Evolutionary conservation across 225 moss, liverwort and hornwort species (phyloP), one percentile per base, ranked within the genome.

Genomic region (Sphagnum tenellum): DNA sequence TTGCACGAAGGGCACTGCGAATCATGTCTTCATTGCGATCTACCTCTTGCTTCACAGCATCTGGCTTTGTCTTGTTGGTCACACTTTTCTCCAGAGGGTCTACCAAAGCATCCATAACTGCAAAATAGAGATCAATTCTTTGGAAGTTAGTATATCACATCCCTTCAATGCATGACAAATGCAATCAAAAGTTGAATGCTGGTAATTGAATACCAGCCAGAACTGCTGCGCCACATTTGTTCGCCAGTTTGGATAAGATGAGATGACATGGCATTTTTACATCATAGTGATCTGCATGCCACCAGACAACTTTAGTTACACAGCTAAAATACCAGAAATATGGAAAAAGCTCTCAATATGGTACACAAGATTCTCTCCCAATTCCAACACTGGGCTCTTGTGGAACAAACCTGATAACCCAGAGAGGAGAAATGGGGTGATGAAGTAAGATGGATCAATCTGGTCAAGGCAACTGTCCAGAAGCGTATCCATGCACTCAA

Each of bases 11-110:
- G 64, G 98, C 92, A 79, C 98, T 98, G 59, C 98, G 90, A 64
- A 98, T 98, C 98, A 98, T 98, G 71, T 98, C 98, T 71, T 98
- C 98, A 59, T 98, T 98, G 47, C 98, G 88, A 62, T 98, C 98
- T 69, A 98, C 93, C 77, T 98, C 98, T 88, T 98, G 98, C 80
- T 98, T 98, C 64, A 98, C 98, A 79, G 98, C 98, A 72, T 98
- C 98, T 45, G 93, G 83, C 71, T 98, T 98, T n/a, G 98, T 98
- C 77, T 93, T 98, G 73, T 98, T 89, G 29, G 93, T 90, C 45
- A 93, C 89, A 12, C 93, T 93, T 74, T 86, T 93, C 75, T 98
- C 98, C 77, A 98, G 74, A 49, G 93, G 98, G 4, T 98, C 93
- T 74, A 98, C 98, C 71, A 98, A 78, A 50, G 93, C 86, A 72